These are phyloP conservation scores for Phyllosticta citriasiana DNA, from an alignment of 2,329 filamentous ascomycete genomes.

Conservation along the genomic window DNA sequence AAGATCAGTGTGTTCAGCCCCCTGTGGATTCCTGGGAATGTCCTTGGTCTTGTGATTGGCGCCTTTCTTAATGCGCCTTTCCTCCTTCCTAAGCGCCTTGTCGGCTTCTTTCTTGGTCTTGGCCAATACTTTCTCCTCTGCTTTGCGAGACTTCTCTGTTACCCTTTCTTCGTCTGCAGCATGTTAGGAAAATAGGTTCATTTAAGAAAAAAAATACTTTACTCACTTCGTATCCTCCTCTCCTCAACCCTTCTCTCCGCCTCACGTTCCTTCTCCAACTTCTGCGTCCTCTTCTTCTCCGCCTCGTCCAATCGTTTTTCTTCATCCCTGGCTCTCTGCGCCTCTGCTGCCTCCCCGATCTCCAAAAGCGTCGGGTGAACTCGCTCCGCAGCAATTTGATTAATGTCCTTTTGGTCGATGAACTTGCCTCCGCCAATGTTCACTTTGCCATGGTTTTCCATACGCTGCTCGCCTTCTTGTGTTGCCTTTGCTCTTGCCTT, in stretches of 20 bases:
- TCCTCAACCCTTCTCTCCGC: constrained; percentile 36
- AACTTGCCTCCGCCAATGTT: constrained; percentile 74
- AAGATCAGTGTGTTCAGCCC: neutral
- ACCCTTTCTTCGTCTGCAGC: constrained; percentile 45
- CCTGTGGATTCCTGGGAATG: constrained; percentile 8
- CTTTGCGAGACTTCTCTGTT: constrained; percentile 36
- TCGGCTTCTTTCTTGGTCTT: constrained; percentile 31
- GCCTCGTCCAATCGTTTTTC: constrained; percentile 55
- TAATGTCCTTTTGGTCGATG: constrained; percentile 67
- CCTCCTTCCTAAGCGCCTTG: constrained; percentile 42
- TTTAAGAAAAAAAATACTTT: constrained; percentile 4
- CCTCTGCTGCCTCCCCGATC: constrained; percentile 68
- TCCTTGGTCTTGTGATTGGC: constrained; percentile 43
- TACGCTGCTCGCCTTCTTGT: constrained; percentile 51
- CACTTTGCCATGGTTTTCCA: constrained; percentile 46
- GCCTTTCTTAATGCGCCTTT: constrained; percentile 40
- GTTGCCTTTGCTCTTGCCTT: constrained; percentile 63
- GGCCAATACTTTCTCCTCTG: constrained; percentile 37
- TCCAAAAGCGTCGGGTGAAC: constrained; percentile 79
- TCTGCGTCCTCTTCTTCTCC: constrained; percentile 50
- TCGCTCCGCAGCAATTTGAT: constrained; percentile 65
- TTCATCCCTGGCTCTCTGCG: constrained; percentile 56
- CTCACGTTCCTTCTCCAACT: constrained; percentile 43
- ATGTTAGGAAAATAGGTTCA: constrained; percentile 12
- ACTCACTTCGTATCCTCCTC: constrained; percentile 48